Base-by-base conservation (phyloP, 2,329 filamentous ascomycete species). In the Alternaria alternata region DNA sequence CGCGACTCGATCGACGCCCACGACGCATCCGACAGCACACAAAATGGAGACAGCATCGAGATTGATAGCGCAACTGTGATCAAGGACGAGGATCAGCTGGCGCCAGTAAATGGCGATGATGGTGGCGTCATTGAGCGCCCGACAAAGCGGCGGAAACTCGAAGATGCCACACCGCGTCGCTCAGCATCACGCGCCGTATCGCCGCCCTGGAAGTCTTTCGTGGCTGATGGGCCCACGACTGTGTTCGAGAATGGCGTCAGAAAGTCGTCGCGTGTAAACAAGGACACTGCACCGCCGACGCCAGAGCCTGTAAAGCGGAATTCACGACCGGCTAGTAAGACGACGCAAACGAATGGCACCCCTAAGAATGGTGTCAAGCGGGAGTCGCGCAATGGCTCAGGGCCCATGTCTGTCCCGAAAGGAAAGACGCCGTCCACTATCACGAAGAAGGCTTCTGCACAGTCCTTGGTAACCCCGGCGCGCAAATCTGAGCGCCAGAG, bases 191-290 rank as follows among this genome's bases (percentile, higher is more conserved):
- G 82, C 80, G 81, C 82, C 54, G 84, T 86, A 61, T 98, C 94
- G 64, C 95, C 95, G 66, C 95, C 95, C 22, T 99, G 95, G 95
- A 98, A 95, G 82, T 92, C 88, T 73, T 86, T 91, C 64, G 86
- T 86, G 60, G 92, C 91, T 41, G 91, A 96, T 28, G 95, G 95
- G 0, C 95, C 95, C 22, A 95, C 94, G 4, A 91, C 91, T 0
- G 94, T 96, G 75, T 86, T 91, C 46, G 83, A 87, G 75, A 85
- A 87, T 74, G 88, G 88, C 39, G 83, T 83, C 66, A 82, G 88
- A 61, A 87, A 86, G 76, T 89, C 88, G 44, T 85, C 86, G 49
- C 81, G 88, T 68, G 85, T 86, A 54, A 86, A 85, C 69, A 70
- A 64, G 46, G 74, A 77, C 1, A 58, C 70, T 20, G 67, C 75